Conservation (phyloP, 129 eudicot species). For the Chrysanthemum makinoi region DNA sequence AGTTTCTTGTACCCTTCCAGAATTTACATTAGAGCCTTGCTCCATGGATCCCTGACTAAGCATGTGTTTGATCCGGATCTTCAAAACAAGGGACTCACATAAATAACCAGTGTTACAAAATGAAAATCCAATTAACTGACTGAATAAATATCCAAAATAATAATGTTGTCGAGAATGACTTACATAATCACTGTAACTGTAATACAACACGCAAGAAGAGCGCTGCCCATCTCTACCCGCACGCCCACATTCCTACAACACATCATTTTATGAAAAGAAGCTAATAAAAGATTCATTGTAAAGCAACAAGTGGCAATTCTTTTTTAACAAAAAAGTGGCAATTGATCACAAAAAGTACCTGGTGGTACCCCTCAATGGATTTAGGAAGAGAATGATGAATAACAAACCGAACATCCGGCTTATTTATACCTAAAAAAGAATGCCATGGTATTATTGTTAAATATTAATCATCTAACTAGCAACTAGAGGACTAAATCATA, state of each 20-base stretch:
- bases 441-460: conserved; percentile 25
- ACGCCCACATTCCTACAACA: conserved; percentile 91
- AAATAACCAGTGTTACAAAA: background rate
- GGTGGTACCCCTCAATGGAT: conserved; percentile 98
- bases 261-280: background rate
- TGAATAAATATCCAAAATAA: background rate
- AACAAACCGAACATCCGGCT: conserved; percentile 96
- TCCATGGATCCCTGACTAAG: conserved; percentile 74
- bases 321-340: conserved; percentile 11
- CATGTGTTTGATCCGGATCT: conserved; percentile 97
- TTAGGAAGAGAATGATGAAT: conserved; percentile 97
- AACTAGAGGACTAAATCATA: conserved; percentile 17
- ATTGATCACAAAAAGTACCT: conserved; percentile 42
- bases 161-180: conserved; percentile 30
- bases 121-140: background rate
- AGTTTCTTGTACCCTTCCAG: conserved; percentile 79
- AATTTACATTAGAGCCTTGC: conserved; percentile 50
- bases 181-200: conserved; percentile 88
- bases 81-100: conserved; percentile 19
- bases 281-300: conserved; percentile 1
- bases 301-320: conserved; percentile 17
- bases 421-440: conserved; percentile 68
- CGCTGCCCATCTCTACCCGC: conserved; percentile 96
- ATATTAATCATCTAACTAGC: conserved; percentile 24
- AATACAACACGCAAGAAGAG: conserved; percentile 83